phyloP scores from a whole-genome alignment of 2,329 filamentous ascomycete species.

The Botrytis cinerea region DNA sequence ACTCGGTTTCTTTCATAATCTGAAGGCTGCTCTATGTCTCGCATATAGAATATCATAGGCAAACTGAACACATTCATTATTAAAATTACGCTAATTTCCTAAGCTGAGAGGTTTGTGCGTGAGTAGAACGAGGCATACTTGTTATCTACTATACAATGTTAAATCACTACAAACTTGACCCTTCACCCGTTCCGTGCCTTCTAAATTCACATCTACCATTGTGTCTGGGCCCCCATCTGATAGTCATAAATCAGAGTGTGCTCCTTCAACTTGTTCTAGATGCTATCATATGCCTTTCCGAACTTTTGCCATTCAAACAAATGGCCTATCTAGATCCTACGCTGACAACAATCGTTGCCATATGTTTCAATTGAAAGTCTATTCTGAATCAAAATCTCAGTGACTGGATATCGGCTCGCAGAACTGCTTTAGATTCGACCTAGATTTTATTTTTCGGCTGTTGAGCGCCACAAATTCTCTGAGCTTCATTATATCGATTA shows the following conservation, averaged over 20 bases:
- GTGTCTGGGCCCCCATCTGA: not conserved
- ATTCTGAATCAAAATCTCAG: not conserved
- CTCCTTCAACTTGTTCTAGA: not conserved
- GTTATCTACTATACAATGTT: not conserved
- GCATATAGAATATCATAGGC: not conserved
- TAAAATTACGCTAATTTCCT: not conserved
- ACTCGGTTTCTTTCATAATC: not conserved
- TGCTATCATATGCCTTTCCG: not conserved
- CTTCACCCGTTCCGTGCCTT: too few relatives aligned
- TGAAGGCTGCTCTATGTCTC: not conserved
- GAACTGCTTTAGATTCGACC: not conserved
- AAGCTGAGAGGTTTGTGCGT: not conserved
- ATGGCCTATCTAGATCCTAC: not conserved
- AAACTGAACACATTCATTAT: not conserved
- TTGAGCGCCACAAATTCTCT: not conserved
- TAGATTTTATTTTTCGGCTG: not conserved
- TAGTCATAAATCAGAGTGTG: not conserved
- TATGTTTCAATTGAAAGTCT: not conserved
- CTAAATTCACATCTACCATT: not conserved
- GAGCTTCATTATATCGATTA: not conserved
- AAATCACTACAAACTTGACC: too few relatives aligned
- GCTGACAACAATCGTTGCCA: not conserved
- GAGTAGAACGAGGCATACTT: not conserved
- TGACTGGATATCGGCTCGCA: not conserved
- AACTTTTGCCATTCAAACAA: not conserved